Evolutionary conservation across 306 rosid species (phyloP), one percentile per base, ranked within the genome.

Genomic region (apple (Malus domestica)): DNA sequence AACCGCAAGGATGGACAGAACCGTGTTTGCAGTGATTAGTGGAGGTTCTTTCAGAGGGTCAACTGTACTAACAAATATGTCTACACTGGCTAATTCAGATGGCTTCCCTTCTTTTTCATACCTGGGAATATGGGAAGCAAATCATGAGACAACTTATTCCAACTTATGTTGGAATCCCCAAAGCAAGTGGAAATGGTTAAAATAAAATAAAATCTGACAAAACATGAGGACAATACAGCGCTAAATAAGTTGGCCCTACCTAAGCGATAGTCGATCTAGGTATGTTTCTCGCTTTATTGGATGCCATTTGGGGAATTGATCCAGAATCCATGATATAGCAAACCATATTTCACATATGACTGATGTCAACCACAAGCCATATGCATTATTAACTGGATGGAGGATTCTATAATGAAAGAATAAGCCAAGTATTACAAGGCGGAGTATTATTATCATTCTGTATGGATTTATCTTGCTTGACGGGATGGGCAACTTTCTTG

Each of bases 31-130:
- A 11, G 99, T 95, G 33, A 95, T 95, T 30, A 95, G 81, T 3
- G 97, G 99, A 74, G 99, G 99, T 72, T 95, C 99, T 82, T 95
- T 95, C 88, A 62, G 6, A n/a, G 97, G 99, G 87, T 95, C 99
- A 0, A 95, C 99, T 9, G 99, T 95, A 92, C 99, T 95, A 75
- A 95, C 99, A 81, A 92, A 95, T 67, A 95, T 18, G 16, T 95
- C 99, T 20, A 95, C 78, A 67, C 67, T 79, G 60, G 91, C 89
- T 68, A 95, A 80, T 68, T 88, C 97, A 74, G 97, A 92, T 69
- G 96, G 92, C 80, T 90, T 88, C 79, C 97, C 97, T 90, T 95
- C 97, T 78, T 95, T 95, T 77, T 95, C 99, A 81, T 95, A 95
- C 89, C 99, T 95, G 88, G 81, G 68, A 77, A 83, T n/a, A 40